phyloP scores from a whole-genome alignment of 768 basidiomycete genomes.

The Lactarius sanguifluus region DNA sequence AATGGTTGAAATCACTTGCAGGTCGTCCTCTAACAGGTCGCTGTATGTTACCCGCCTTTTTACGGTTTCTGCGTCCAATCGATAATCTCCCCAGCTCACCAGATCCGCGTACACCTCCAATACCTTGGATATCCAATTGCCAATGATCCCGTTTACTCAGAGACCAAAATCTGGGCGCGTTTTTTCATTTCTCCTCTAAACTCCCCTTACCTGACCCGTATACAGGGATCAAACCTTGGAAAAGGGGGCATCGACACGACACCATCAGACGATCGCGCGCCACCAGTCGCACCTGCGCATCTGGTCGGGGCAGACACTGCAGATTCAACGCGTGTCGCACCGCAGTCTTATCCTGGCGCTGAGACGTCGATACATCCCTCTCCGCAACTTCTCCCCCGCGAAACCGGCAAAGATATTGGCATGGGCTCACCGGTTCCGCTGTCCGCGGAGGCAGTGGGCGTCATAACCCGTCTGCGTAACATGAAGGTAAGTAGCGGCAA shows the following conservation, averaged over 20 bases:
- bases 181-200: not conserved
- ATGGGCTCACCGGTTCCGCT: constrained; percentile 84
- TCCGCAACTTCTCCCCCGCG: constrained; percentile 65
- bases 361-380: not conserved
- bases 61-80: not conserved
- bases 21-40: constrained; percentile 89
- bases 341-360: not conserved
- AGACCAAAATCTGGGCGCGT: constrained; percentile 70
- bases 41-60: constrained; percentile 55
- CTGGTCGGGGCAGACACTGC: constrained; percentile 34
- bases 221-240: constrained; percentile 68
- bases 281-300: constrained; percentile 55
- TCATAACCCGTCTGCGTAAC: constrained; percentile 79
- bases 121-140: constrained; percentile 91
- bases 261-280: constrained; percentile 63
- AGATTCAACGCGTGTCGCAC: constrained; percentile 19
- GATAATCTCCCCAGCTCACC: constrained; percentile 65
- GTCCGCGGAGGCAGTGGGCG: constrained; percentile 68
- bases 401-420: constrained; percentile 84
- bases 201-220: not conserved
- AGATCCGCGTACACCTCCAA: constrained; percentile 95
- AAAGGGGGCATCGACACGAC: constrained; percentile 77
- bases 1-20: constrained; percentile 35
- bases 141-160: constrained; percentile 93
- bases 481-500: constrained; percentile 58